These are phyloP conservation scores for Sherardia arvensis DNA, from an alignment of 257 asterid species.

Conservation along the genomic window DNA sequence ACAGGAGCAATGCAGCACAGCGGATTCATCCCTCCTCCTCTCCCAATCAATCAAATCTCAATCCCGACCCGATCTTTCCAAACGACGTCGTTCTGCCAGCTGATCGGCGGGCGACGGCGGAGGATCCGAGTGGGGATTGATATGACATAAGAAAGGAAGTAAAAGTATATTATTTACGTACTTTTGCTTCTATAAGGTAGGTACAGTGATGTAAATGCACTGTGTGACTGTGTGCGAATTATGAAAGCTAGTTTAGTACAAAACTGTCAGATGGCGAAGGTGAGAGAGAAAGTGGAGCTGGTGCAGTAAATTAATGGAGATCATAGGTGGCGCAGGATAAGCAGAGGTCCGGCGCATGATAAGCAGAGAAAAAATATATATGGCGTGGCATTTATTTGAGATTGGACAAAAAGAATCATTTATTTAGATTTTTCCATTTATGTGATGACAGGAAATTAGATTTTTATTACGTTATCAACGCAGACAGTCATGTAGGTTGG, in stretches of 20 bases:
- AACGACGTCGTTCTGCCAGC: constrained; percentile 10
- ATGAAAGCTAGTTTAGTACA: not conserved
- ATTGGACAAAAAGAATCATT: not conserved
- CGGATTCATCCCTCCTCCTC: constrained; percentile 56
- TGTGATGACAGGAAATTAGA: not conserved
- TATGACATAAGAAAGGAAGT: constrained; percentile 35
- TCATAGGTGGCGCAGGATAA: constrained; percentile 38
- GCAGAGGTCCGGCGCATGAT: constrained; percentile 17
- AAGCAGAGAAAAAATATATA: not conserved
- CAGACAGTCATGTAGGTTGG: not conserved
- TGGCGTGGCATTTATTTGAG: not conserved
- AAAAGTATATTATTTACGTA: not conserved
- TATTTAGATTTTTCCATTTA: not conserved
- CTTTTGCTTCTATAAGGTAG: not conserved
- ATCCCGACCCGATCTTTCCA: constrained; percentile 17
- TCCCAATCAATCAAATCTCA: constrained; percentile 4
- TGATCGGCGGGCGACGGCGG: constrained; percentile 43
- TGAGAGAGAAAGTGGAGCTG: not conserved
- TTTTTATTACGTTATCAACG: not conserved
- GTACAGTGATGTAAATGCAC: constrained; percentile 18
- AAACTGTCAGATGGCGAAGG: not conserved
- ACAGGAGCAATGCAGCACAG: constrained; percentile 99
- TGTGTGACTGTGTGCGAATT: not conserved
- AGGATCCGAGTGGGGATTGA: constrained; percentile 20
- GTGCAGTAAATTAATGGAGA: constrained; percentile 9